Percentiles rank a stretch among this genome's conserved stretches.
These are phyloP conservation scores for Fusarium xyrophilum DNA, from an alignment of 2,329 filamentous ascomycete species.

Conservation along the genomic window DNA sequence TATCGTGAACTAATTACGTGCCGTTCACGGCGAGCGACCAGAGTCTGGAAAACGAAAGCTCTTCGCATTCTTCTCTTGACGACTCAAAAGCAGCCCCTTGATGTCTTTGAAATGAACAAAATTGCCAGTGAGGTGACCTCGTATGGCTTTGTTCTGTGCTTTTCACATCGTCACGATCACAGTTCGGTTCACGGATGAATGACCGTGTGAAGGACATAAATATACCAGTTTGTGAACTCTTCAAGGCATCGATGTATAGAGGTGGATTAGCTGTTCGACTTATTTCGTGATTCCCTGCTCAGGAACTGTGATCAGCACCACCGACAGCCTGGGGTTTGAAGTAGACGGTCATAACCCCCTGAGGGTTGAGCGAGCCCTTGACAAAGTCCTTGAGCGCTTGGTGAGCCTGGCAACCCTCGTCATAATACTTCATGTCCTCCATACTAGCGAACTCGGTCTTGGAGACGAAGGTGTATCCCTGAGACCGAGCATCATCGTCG, in stretches of 20 bases:
- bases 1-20: background rate
- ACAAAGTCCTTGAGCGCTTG: slow-evolving; percentile 49
- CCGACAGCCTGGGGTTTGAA: slow-evolving; percentile 48
- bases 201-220: background rate
- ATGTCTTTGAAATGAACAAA: background rate
- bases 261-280: background rate
- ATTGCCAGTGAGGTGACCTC: background rate
- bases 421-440: slow-evolving; percentile 76
- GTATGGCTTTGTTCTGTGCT: background rate
- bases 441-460: slow-evolving; percentile 68
- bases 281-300: background rate
- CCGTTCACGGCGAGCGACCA: background rate
- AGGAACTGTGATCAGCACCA: slow-evolving; percentile 29
- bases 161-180: background rate
- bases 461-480: slow-evolving; percentile 70
- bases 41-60: background rate
- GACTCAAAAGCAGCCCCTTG: background rate
- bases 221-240: background rate
- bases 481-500: slow-evolving; percentile 64
- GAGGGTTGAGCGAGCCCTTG: slow-evolving; percentile 42
- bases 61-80: background rate
- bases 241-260: background rate
- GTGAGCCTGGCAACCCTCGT: slow-evolving; percentile 58
- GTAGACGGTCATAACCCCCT: slow-evolving; percentile 51
- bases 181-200: background rate